A percentile compares a stretch with the other conserved stretches of the same genome.
phyloP scores from a whole-genome alignment of 306 rosid species.

The Cucurbita argyrosperma region DNA sequence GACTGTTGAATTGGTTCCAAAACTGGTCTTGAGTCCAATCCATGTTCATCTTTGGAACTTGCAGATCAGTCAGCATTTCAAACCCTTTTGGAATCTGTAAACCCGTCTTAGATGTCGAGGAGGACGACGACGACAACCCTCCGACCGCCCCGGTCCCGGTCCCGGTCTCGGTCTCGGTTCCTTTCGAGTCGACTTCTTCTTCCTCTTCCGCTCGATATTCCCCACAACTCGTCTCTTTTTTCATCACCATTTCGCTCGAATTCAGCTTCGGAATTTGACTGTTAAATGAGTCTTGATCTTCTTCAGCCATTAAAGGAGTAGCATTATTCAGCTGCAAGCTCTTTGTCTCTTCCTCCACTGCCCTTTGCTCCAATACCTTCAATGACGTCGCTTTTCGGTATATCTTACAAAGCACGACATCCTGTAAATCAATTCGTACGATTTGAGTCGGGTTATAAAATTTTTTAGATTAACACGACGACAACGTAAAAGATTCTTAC shows the following conservation, averaged over 20 bases:
- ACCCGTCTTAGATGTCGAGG: slow-evolving; percentile 8
- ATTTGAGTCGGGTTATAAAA: no score
- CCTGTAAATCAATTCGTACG: slow-evolving; percentile 25
- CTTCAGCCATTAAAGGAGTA: neutral
- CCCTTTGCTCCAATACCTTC: slow-evolving; percentile 84
- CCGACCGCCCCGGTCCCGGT: neutral
- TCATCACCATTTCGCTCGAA: neutral
- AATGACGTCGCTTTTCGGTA: slow-evolving; percentile 84
- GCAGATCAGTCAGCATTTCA: slow-evolving; percentile 39
- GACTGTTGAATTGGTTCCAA: slow-evolving; percentile 66
- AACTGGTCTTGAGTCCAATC: slow-evolving; percentile 69
- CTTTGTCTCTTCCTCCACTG: slow-evolving; percentile 50
- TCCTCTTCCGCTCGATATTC: neutral
- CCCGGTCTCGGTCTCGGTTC: no score
- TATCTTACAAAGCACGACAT: slow-evolving; percentile 73
- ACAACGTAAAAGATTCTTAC: slow-evolving; percentile 10
- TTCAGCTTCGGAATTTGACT: neutral
- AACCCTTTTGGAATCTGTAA: slow-evolving; percentile 28
- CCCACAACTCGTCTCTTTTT: neutral
- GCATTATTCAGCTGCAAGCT: slow-evolving; percentile 6
- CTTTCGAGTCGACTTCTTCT: neutral
- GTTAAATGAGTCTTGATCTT: neutral
- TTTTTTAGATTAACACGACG: no score
- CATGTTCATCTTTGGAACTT: slow-evolving; percentile 28
- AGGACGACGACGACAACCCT: neutral